These are phyloP conservation scores for Aspergillus hiratsukae DNA, from an alignment of 2,329 filamentous ascomycete species.

Conservation along the genomic window DNA sequence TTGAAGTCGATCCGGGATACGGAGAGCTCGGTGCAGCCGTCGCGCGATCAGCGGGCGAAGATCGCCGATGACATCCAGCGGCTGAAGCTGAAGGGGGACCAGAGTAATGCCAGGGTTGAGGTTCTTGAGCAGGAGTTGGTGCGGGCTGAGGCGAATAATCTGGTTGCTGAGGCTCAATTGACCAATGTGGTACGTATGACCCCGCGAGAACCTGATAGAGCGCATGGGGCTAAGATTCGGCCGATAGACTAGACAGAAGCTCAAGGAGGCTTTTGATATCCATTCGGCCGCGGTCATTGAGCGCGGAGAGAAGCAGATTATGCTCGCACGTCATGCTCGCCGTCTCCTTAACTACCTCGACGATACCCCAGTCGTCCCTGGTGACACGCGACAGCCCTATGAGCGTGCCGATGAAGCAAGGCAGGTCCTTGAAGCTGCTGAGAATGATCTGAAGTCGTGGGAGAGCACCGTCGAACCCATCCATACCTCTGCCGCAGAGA, in stretches of 20 bases:
- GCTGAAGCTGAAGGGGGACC: slow-evolving; percentile 80
- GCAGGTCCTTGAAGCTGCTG: slow-evolving; percentile 86
- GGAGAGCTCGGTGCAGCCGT: slow-evolving; percentile 91
- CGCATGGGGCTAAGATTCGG: slow-evolving; percentile 2
- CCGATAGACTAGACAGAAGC: slow-evolving; percentile 78
- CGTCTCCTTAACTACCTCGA: slow-evolving; percentile 81
- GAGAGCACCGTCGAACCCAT: slow-evolving; percentile 53
- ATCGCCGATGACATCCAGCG: slow-evolving; percentile 88
- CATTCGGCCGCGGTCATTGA: slow-evolving; percentile 91
- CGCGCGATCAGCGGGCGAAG: slow-evolving; percentile 79
- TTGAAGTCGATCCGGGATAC: slow-evolving; percentile 94
- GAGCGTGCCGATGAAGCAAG: slow-evolving; percentile 63
- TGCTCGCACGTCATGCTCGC: slow-evolving; percentile 85
- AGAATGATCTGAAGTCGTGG: slow-evolving; percentile 82
- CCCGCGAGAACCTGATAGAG: not conserved
- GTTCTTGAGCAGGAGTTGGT: slow-evolving; percentile 95
- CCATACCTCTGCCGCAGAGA: slow-evolving; percentile 42
- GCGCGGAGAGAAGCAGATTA: slow-evolving; percentile 92
- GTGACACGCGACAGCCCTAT: slow-evolving; percentile 70
- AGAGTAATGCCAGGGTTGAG: slow-evolving; percentile 72
- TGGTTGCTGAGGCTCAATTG: slow-evolving; percentile 94
- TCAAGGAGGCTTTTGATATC: slow-evolving; percentile 88
- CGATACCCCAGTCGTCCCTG: slow-evolving; percentile 83
- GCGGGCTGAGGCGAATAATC: slow-evolving; percentile 87
- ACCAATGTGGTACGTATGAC: slow-evolving; percentile 71